These are phyloP conservation scores for Panus rudis DNA, from an alignment of 768 basidiomycete genomes.

Conservation along the genomic window DNA sequence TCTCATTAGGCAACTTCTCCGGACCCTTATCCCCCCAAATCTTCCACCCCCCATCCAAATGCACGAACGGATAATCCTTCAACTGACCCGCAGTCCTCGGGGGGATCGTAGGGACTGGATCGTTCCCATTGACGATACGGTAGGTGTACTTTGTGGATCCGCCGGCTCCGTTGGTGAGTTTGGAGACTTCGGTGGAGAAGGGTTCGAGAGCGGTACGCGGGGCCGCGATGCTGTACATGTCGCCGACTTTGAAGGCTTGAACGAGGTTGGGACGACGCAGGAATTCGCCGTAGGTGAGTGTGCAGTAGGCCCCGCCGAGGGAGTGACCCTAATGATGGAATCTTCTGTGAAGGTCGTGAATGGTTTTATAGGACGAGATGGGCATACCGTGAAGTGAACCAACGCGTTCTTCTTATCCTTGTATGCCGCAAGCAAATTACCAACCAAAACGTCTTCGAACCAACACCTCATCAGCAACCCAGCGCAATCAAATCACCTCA, in stretches of 20 bases:
- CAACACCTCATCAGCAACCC: not conserved
- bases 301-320: constrained; percentile 6
- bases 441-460: constrained; percentile 1
- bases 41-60: constrained; percentile 4
- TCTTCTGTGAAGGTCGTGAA: too few relatives aligned
- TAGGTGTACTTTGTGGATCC: constrained; percentile 6
- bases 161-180: not conserved
- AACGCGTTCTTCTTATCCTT: not conserved
- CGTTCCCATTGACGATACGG: constrained; percentile 8
- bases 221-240: constrained; percentile 3
- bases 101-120: constrained; percentile 6
- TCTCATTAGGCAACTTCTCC: constrained; percentile 3
- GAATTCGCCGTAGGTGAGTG: constrained; percentile 8
- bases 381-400: constrained; percentile 7
- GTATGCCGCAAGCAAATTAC: not conserved
- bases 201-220: constrained; percentile 5
- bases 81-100: not conserved
- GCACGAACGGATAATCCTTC: constrained; percentile 4
- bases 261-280: constrained; percentile 5
- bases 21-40: constrained; percentile 1
- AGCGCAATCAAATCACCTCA: not conserved
- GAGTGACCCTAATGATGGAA: constrained; percentile 6
- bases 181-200: not conserved
- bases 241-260: constrained; percentile 4
- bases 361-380: not conserved